These are phyloP conservation scores for Rubia occidens DNA, from an alignment of 305 asterid species.

Conservation along the genomic window DNA sequence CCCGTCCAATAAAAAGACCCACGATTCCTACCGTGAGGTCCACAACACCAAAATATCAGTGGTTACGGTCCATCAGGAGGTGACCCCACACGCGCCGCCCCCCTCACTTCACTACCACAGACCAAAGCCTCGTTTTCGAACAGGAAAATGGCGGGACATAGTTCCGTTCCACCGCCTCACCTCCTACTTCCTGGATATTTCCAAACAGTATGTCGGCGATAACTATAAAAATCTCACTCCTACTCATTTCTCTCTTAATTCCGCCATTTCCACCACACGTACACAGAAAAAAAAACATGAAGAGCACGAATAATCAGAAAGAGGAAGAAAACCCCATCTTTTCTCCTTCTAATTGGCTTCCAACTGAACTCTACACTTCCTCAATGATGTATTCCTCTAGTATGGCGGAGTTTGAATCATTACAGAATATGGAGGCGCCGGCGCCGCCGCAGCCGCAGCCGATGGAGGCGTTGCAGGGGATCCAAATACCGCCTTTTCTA, in stretches of 20 bases:
- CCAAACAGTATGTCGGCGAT: conserved; percentile 27
- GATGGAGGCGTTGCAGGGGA: conserved; percentile 41
- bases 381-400: conserved; percentile 19
- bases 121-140: conserved; percentile 15
- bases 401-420: conserved; percentile 24
- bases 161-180: conserved; percentile 45
- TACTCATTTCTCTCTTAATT: not conserved
- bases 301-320: conserved; percentile 27
- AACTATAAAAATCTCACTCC: conserved; percentile 34
- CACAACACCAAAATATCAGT: conserved; percentile 1
- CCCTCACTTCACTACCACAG: conserved; percentile 12
- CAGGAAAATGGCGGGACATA: conserved; percentile 20
- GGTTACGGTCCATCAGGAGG: not conserved
- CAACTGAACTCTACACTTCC: conserved; percentile 12
- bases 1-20: not conserved
- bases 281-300: conserved; percentile 22
- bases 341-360: conserved; percentile 11
- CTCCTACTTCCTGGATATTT: conserved; percentile 21
- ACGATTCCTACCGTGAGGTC: conserved; percentile 11
- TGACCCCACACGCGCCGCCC: conserved; percentile 28
- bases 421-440: not conserved
- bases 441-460: conserved; percentile 44
- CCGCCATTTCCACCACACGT: not conserved
- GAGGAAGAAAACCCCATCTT: conserved; percentile 8
- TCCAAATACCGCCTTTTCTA: conserved; percentile 62